Evolutionary conservation across 2,329 filamentous ascomycete species (phyloP), one percentile per base, ranked within the genome.

Genomic region (Orbilia javanica): DNA sequence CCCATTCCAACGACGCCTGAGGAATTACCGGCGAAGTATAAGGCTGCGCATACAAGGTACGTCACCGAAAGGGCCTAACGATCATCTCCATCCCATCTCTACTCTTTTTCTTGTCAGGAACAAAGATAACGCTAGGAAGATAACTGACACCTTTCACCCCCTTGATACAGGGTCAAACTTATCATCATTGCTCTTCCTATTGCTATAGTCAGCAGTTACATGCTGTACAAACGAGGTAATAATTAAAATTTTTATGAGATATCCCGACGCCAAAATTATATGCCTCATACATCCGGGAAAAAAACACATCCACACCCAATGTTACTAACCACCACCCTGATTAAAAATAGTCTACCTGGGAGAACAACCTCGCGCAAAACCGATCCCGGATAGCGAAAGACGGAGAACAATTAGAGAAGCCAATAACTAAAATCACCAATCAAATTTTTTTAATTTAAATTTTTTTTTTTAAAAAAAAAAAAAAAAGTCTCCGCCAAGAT

Each of bases 171-270:
- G 34, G 76, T 82, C 20, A 71, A 72, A 39, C 72, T 65, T 3
- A 62, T 81, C 34, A 81, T 82, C n/a, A 70, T 82, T 60, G 81
- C 80, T 3, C 69, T 82, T 4, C 81, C 81, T 8, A 74, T 82
- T 25, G 80, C 68, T 11, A 79, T 82, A 18, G 80, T 81, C 22
- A 82, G 76, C 11, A 80, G 76, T 10, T 81, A 74, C 20, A 52
- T 81, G 22, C 70, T 82, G 7, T 82, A 81, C 53, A 80, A 82
- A 52, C 67, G 81, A 50, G 29, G 80, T 81, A 79, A 22, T 48
- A 48, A 25, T 22, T 42, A 42, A 31, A 27, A n/a, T n/a, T n/a
- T n/a, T n/a, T n/a, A n/a, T n/a, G n/a, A n/a, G 15, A 18, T 25
- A 42, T 55, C 8, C 13, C 50, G 29, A 69, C 13, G n/a, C n/a